Percentiles rank a stretch among this genome's conserved stretches.
Evolutionary conservation across 345 rosid genomes (phyloP).

Genomic region (Chamaenerion angustifolium): DNA sequence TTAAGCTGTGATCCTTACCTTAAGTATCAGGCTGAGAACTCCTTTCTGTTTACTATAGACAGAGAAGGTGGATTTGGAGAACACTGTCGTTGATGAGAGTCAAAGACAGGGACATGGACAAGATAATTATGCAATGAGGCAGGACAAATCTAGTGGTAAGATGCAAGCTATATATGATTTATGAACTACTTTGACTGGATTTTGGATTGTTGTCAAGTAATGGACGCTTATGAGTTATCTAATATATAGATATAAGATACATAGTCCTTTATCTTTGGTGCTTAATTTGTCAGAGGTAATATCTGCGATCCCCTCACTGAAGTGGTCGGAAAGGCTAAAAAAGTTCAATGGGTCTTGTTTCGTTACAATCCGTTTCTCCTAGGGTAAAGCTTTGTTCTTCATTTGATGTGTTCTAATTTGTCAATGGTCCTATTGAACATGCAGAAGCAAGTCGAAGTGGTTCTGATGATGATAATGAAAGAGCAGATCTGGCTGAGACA

Average conservation of each 20-base stretch:
- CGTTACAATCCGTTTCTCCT: not conserved
- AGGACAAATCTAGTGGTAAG: slow-evolving; percentile 84
- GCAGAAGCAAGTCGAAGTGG: slow-evolving; percentile 70
- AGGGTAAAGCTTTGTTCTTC: not conserved
- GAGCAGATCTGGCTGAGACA: slow-evolving; percentile 66
- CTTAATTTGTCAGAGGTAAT: not conserved
- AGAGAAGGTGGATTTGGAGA: slow-evolving; percentile 97
- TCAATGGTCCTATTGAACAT: not conserved
- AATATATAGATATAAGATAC: too few relatives aligned
- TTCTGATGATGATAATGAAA: slow-evolving; percentile 81
- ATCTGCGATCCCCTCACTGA: not conserved
- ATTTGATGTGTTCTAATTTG: not conserved
- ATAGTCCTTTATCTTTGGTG: too few relatives aligned
- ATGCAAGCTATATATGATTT: not conserved
- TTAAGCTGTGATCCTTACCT: not conserved
- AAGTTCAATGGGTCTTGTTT: too few relatives aligned
- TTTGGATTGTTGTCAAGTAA: too few relatives aligned
- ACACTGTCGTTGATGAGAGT: slow-evolving; percentile 95
- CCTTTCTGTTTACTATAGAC: slow-evolving; percentile 38
- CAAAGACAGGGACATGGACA: slow-evolving; percentile 55
- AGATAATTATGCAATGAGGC: slow-evolving; percentile 27
- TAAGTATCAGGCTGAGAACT: slow-evolving; percentile 4
- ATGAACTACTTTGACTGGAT: too few relatives aligned
- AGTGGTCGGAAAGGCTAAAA: too few relatives aligned
- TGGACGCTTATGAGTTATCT: too few relatives aligned